Base-by-base conservation (phyloP, 306 rosid genomes). In the Alnus glutinosa region DNA sequence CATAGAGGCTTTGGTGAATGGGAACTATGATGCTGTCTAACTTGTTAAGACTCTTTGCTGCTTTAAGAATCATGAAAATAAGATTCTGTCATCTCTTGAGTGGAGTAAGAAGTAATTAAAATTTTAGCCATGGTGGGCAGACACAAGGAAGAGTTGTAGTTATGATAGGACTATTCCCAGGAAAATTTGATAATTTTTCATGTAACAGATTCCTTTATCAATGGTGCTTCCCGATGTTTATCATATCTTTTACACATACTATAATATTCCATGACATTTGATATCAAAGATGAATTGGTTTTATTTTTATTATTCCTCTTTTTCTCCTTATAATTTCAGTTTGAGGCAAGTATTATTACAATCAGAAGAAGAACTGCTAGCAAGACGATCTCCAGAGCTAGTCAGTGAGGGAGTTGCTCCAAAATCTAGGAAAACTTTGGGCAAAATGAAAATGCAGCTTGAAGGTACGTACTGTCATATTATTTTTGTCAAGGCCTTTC, bases 371-470 rank as follows among this genome's bases (percentile, higher is more conserved):
- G 87, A 86, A 70, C 70, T 86, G 37, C 42, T 86, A 55, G 76
- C 71, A 32, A 80, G 73, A 47, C 72, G 39, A 13, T 44, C 82
- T 67, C 39, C 84, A 58, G 59, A 82, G 82, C 79, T 73, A 18
- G 77, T 78, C 6, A 67, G 78, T 49, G 71, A 44, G 28, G 48
- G 23, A 59, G 81, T 73, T 44, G 80, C 84, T 79, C 79, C 59
- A 73, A 73, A 79, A 19, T 42, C 69, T 11, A 51, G 44, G 71
- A 79, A 79, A 79, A 50, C 76, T 48, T 34, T 51, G 47, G 82
- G 76, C 15, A 86, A 80, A 52, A 69, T 83, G 37, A 83, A 80
- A 83, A 39, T 86, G 80, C 85, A 80, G 71, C 83, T 86, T 79
- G 30, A 73, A 18, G 2, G 30, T 23, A 23, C 28, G 18, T 78